phyloP scores from a whole-genome alignment of 805 yeast species.

The Ogataea degrootiae region DNA sequence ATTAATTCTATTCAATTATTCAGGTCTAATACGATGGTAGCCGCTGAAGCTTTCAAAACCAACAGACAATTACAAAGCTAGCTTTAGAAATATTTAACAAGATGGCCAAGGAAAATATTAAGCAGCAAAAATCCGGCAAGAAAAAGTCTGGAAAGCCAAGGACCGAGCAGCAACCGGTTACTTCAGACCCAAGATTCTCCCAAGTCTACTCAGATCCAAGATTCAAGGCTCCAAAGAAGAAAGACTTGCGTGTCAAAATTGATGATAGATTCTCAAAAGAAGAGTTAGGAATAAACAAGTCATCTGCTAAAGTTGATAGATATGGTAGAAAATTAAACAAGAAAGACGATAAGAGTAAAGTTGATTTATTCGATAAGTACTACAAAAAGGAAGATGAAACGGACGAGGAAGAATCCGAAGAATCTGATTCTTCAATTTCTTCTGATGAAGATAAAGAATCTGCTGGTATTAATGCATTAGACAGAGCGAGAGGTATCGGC shows the following conservation, averaged over 20 bases:
- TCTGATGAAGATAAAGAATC: conserved; percentile 30
- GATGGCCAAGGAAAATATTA: conserved; percentile 1
- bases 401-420: conserved; percentile 27
- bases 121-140: not conserved
- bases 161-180: conserved; percentile 29
- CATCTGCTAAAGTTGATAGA: conserved; percentile 66
- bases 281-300: conserved; percentile 57
- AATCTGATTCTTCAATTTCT: conserved; percentile 45
- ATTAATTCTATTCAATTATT: too few relatives aligned
- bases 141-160: conserved; percentile 1
- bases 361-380: conserved; percentile 59
- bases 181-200: conserved; percentile 72
- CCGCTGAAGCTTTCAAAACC: too few relatives aligned
- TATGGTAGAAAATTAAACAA: conserved; percentile 72
- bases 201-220: conserved; percentile 83
- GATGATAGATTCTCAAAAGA: conserved; percentile 80
- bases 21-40: too few relatives aligned
- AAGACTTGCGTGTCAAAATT: conserved; percentile 66
- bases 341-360: conserved; percentile 38
- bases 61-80: too few relatives aligned
- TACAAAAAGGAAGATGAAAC: conserved; percentile 43
- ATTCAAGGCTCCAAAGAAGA: conserved; percentile 68
- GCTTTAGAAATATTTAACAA: not conserved
- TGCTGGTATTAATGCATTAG: conserved; percentile 10
- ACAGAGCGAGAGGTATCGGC: conserved; percentile 58